Evolutionary conservation across 2,329 filamentous ascomycete genomes (phyloP).

Genomic region (Coleophoma eucalyptorum): DNA sequence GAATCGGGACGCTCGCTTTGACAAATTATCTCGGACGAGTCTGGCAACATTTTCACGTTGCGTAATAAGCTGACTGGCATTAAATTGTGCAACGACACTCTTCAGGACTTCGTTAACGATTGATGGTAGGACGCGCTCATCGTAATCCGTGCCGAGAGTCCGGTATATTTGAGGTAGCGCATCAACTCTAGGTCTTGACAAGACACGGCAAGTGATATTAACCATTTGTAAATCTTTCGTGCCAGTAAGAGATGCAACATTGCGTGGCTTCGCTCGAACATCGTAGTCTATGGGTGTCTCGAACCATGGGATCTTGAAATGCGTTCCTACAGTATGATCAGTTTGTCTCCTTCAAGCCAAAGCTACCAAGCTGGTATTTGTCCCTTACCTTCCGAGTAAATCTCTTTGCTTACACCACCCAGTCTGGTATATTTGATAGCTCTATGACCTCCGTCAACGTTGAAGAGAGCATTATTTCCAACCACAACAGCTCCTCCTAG

Average conservation of each 20-base stretch:
- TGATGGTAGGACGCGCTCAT: conserved; percentile 92
- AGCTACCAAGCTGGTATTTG: too few species aligned
- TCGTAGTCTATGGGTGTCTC: conserved; percentile 97
- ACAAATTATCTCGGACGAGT: conserved; percentile 89
- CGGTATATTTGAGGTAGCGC: conserved; percentile 96
- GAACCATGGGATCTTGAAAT: conserved; percentile 93
- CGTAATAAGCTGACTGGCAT: conserved; percentile 95
- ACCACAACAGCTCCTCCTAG: conserved; percentile 50
- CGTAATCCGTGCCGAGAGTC: conserved; percentile 91
- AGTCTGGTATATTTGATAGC: conserved; percentile 97
- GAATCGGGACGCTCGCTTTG: conserved; percentile 86
- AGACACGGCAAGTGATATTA: conserved; percentile 99
- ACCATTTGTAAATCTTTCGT: conserved; percentile 99
- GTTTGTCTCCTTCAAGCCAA: too few species aligned
- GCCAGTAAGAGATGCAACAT: conserved; percentile 93
- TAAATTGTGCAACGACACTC: conserved; percentile 98
- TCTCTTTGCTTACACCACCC: conserved; percentile 92
- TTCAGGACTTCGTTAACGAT: conserved; percentile 99
- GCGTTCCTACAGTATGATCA: conserved; percentile 61
- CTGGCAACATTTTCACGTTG: conserved; percentile 95
- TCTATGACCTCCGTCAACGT: conserved; percentile 96
- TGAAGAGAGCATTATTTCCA: conserved; percentile 59
- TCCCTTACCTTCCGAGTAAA: conserved; percentile 83
- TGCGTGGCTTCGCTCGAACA: conserved; percentile 94
- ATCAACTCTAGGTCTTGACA: conserved; percentile 83